Evolutionary conservation across 2,329 filamentous ascomycete species (phyloP).

Genomic region (Trematosphaeria pertusa): DNA sequence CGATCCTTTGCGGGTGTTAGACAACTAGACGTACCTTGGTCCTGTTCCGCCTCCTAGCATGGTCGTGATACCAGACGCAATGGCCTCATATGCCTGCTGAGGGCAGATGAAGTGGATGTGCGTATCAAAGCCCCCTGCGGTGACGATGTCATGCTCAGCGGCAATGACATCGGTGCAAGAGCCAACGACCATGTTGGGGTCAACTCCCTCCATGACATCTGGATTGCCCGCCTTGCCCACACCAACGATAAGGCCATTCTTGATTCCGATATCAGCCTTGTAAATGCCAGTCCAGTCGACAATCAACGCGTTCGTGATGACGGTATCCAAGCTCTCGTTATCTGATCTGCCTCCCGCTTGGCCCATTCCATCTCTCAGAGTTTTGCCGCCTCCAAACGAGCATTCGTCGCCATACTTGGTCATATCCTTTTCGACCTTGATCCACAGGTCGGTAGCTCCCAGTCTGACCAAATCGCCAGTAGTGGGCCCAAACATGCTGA

Average conservation of each 20-base stretch:
- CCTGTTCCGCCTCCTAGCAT: slow-evolving; percentile 91
- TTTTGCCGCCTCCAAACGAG: slow-evolving; percentile 94
- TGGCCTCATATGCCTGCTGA: slow-evolving; percentile 83
- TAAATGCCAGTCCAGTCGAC: slow-evolving; percentile 93
- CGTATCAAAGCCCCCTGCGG: slow-evolving; percentile 85
- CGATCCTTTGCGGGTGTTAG: not conserved
- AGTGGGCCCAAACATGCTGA: slow-evolving; percentile 91
- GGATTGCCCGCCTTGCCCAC: slow-evolving; percentile 97
- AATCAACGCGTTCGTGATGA: slow-evolving; percentile 88
- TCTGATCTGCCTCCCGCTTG: slow-evolving; percentile 81
- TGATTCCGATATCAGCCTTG: slow-evolving; percentile 96
- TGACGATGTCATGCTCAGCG: slow-evolving; percentile 88
- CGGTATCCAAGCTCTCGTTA: slow-evolving; percentile 77
- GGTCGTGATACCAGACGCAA: slow-evolving; percentile 87
- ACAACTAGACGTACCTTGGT: slow-evolving; percentile 66
- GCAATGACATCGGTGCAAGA: slow-evolving; percentile 91
- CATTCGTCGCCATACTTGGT: slow-evolving; percentile 92
- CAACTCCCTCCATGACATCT: slow-evolving; percentile 93
- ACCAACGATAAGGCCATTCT: slow-evolving; percentile 81
- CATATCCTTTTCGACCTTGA: slow-evolving; percentile 85
- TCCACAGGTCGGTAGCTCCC: slow-evolving; percentile 86
- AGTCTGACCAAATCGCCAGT: slow-evolving; percentile 84
- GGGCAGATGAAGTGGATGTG: slow-evolving; percentile 97
- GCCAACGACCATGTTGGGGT: slow-evolving; percentile 79
- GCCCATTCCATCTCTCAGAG: slow-evolving; percentile 92